phyloP scores from a whole-genome alignment of 495 filamentous ascomycete genomes.

The Schizothecium vesticola region DNA sequence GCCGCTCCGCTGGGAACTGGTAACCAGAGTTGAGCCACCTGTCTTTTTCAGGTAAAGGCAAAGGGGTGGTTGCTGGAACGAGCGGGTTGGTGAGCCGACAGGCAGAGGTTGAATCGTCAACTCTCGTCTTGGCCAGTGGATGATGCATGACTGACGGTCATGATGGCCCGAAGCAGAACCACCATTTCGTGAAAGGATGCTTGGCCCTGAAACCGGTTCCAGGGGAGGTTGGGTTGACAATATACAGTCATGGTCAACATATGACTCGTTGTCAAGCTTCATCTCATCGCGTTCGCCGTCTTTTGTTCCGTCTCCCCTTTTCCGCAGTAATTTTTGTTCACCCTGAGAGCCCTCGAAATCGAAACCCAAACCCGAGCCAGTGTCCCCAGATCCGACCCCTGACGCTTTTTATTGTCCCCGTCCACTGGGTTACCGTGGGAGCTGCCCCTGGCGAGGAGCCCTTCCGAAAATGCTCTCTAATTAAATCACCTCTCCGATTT shows the following conservation, averaged over 20 bases:
- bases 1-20: not conserved
- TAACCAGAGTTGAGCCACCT: not conserved
- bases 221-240: not conserved
- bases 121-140: not conserved
- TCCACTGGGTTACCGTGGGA: constrained; percentile 3
- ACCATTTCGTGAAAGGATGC: not conserved
- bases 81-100: not conserved
- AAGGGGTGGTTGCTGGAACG: not conserved
- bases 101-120: not conserved
- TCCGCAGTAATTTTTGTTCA: not conserved
- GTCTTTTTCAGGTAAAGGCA: not conserved
- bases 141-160: not conserved
- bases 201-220: constrained; percentile 17
- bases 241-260: not conserved
- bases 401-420: constrained; percentile 1
- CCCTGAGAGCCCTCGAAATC: not conserved
- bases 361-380: not conserved
- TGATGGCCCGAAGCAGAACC: constrained; percentile 2
- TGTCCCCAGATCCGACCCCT: not conserved
- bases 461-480: constrained; percentile 25
- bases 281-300: not conserved
- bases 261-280: not conserved
- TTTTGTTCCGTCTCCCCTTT: not conserved
- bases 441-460: constrained; percentile 19
- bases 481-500: constrained; percentile 23